Base-by-base conservation (phyloP, 257 asterid species). In the Solanum sejunctum region DNA sequence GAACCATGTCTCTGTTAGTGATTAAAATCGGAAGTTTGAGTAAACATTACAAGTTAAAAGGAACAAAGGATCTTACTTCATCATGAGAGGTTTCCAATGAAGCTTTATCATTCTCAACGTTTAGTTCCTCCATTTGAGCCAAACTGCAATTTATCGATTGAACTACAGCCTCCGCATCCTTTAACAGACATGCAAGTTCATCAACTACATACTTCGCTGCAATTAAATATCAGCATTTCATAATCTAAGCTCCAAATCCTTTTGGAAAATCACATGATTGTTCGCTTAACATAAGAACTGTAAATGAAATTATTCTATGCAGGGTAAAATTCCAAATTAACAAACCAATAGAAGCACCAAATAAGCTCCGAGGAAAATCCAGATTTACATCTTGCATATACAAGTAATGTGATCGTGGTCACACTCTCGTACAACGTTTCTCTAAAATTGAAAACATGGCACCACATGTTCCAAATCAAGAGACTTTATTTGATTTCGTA, bases 111-210 rank as follows among this genome's bases (percentile, higher is more conserved):
- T 52, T 81, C 60, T 58, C 81, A 78, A 51, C 85, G 73, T 89
- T 89, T 87, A 87, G 88, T 51, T 89, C 89, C 47, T 69, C 88
- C 88, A n/a, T 56, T 61, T 23, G 83, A 5, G 80, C 15, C 82
- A 87, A 84, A 81, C 72, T 51, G 3, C 87, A 86, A 10, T 80
- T 89, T 54, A 80, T 77, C 83, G 84, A 86, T 88, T 91, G 90
- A 83, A 91, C 86, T 17, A 82, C 84, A 0, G 66, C 88, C 72
- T 91, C 88, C 43, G 91, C 96, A 67, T 90, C 90, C 80, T 88
- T 89, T 51, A 95, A 84, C 81, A 94, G 92, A 90, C 88, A 57
- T 83, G 90, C 91, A 58, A 95, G 93, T 73, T 92, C 98, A 75
- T 86, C 83, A 80, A 92, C 58, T 17, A 92, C 84, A 86, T 36